Evolutionary conservation across 306 rosid species (phyloP).

Genomic region (Calophaca sinica): DNA sequence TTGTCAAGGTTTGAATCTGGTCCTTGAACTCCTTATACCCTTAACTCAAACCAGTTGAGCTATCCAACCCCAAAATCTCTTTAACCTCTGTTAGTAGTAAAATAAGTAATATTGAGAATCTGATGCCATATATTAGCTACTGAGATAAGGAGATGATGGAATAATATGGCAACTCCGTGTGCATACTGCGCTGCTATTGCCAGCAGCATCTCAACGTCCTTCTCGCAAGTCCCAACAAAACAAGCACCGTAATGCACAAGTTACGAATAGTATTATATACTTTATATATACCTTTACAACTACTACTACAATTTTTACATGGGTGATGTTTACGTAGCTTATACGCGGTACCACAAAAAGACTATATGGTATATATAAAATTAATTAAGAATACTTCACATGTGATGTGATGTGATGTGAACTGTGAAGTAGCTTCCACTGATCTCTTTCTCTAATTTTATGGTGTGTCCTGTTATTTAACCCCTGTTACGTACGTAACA

Average conservation of each 20-base stretch:
- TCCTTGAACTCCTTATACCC: too few relatives aligned
- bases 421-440: background rate
- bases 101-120: slow-evolving; percentile 21
- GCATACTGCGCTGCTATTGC: slow-evolving; percentile 35
- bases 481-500: background rate
- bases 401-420: too few relatives aligned
- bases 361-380: background rate
- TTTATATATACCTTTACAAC: background rate
- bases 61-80: too few relatives aligned
- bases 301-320: background rate
- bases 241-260: slow-evolving; percentile 39
- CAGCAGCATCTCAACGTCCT: slow-evolving; percentile 33
- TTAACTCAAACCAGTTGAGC: too few relatives aligned
- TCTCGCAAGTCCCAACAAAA: slow-evolving; percentile 25
- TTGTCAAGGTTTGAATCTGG: too few relatives aligned
- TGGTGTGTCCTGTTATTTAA: background rate
- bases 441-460: background rate
- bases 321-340: slow-evolving; percentile 1
- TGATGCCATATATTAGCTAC: background rate
- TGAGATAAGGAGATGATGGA: slow-evolving; percentile 2
- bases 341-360: slow-evolving; percentile 14
- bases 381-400: slow-evolving; percentile 14
- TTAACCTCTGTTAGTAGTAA: too few relatives aligned
- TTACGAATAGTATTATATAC: slow-evolving; percentile 27
- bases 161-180: slow-evolving; percentile 39